A percentile compares a stretch with the other conserved stretches of the same genome.
phyloP scores from a whole-genome alignment of 2,329 filamentous ascomycete genomes.

The Fusarium fujikuroi region DNA sequence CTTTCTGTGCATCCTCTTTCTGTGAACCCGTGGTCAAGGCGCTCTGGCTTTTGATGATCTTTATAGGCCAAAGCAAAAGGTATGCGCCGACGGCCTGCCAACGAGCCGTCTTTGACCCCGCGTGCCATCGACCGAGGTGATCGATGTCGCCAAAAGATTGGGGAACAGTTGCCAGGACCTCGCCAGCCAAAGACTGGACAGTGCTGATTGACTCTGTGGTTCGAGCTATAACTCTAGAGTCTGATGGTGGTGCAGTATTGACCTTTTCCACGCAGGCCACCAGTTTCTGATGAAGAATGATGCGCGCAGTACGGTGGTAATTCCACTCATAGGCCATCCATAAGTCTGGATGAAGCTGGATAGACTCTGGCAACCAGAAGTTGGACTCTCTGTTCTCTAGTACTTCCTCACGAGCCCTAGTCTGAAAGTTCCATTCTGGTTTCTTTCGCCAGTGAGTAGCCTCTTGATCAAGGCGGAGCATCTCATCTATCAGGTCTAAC shows the following conservation, averaged over 20 bases:
- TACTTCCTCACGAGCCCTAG: constrained; percentile 35
- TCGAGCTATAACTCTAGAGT: not conserved
- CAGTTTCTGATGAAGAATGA: constrained; percentile 51
- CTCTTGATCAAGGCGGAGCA: constrained; percentile 47
- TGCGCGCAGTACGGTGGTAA: constrained; percentile 52
- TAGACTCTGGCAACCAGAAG: constrained; percentile 33
- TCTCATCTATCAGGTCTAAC: constrained; percentile 45
- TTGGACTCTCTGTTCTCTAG: not conserved
- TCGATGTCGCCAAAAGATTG: constrained; percentile 52
- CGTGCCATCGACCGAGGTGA: constrained; percentile 26
- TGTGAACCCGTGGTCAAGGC: constrained; percentile 43
- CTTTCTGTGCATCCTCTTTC: constrained; percentile 39
- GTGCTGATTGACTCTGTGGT: not conserved
- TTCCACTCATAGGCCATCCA: constrained; percentile 57
- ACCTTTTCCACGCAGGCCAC: constrained; percentile 44
- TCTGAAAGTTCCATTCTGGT: constrained; percentile 50
- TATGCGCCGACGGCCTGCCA: constrained; percentile 51
- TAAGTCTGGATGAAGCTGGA: constrained; percentile 52
- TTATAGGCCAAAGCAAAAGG: constrained; percentile 53
- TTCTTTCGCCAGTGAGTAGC: constrained; percentile 46
- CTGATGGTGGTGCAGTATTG: not conserved
- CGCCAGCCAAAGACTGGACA: constrained; percentile 47
- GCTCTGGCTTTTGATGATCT: constrained; percentile 46
- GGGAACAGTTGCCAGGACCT: constrained; percentile 51
- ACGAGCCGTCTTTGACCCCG: constrained; percentile 27